phyloP scores from a whole-genome alignment of 1,284 basidiomycete genomes.

The Pseudozyma hubeiensis region DNA sequence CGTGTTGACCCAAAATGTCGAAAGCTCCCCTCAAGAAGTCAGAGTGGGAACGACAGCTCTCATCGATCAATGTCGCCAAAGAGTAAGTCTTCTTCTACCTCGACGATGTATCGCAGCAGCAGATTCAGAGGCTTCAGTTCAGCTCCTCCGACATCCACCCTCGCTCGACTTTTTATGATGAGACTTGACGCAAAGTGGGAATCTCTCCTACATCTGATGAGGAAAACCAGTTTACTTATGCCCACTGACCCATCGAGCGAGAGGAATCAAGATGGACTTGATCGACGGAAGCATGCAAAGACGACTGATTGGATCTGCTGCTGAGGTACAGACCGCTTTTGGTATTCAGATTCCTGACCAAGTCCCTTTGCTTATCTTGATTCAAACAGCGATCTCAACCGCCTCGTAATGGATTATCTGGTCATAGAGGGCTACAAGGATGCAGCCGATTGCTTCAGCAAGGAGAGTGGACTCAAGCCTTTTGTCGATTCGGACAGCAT shows the following conservation, averaged over 20 bases:
- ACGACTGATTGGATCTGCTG: not conserved
- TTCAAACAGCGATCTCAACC: conserved; percentile 82
- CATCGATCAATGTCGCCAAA: conserved; percentile 71
- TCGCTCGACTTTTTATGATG: conserved; percentile 69
- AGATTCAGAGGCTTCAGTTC: not conserved
- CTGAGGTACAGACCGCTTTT: not conserved
- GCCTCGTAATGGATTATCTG: conserved; percentile 97
- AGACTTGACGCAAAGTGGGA: conserved; percentile 73
- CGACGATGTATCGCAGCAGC: conserved; percentile 2
- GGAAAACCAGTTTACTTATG: conserved; percentile 70
- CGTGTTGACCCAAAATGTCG: conserved; percentile 17
- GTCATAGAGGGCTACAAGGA: conserved; percentile 97
- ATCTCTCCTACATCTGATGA: conserved; percentile 74
- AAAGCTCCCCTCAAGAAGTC: conserved; percentile 52
- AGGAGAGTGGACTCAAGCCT: conserved; percentile 82
- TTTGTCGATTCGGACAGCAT: conserved; percentile 87
- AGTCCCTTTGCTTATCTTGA: not conserved
- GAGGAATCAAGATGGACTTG: conserved; percentile 1
- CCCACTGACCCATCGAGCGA: conserved; percentile 70
- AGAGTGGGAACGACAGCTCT: conserved; percentile 72
- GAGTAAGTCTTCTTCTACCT: conserved; percentile 70
- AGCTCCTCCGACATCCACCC: conserved; percentile 7
- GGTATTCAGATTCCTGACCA: conserved; percentile 2
- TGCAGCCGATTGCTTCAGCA: conserved; percentile 91
- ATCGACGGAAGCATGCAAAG: not conserved